These are phyloP conservation scores for Kwoniella shivajii DNA, from an alignment of 1,284 basidiomycete genomes.

Conservation along the genomic window DNA sequence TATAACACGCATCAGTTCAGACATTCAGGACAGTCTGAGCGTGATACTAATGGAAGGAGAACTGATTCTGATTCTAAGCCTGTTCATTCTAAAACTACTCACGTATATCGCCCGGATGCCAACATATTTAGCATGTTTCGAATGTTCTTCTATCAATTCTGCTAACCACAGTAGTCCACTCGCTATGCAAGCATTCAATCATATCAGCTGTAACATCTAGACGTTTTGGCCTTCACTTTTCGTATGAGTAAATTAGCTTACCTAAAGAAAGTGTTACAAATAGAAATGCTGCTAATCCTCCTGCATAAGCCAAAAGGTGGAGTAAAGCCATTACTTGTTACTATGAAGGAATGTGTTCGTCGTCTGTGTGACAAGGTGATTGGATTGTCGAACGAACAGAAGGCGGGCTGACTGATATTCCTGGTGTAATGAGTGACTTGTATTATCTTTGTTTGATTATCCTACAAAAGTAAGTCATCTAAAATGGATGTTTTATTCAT, in stretches of 20 bases:
- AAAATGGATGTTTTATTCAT: too few relatives aligned
- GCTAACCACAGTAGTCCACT: conserved; percentile 90
- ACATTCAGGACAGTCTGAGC: not conserved
- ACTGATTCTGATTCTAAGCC: too few relatives aligned
- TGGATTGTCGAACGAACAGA: too few relatives aligned
- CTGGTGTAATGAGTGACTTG: too few relatives aligned
- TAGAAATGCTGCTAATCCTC: conserved; percentile 67
- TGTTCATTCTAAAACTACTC: too few relatives aligned
- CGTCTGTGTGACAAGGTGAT: not conserved
- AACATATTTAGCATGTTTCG: conserved; percentile 71
- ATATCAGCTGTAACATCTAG: conserved; percentile 1
- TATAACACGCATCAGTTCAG: not conserved
- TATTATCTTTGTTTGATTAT: too few relatives aligned
- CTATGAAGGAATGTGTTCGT: not conserved
- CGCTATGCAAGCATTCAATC: conserved; percentile 58
- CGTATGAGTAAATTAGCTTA: conserved; percentile 44
- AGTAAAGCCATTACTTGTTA: conserved; percentile 33
- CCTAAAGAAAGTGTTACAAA: conserved; percentile 80
- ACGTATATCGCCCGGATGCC: conserved; percentile 85
- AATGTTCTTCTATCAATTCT: conserved; percentile 91
- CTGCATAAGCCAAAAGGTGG: conserved; percentile 61
- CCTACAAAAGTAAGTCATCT: too few relatives aligned
- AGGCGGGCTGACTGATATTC: too few relatives aligned
- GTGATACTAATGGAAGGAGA: not conserved
- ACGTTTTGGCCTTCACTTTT: not conserved